Percentiles rank a stretch among this genome's conserved stretches.
These are phyloP conservation scores for Candida rishiriensis DNA, from an alignment of 805 yeast genomes.

Conservation along the genomic window DNA sequence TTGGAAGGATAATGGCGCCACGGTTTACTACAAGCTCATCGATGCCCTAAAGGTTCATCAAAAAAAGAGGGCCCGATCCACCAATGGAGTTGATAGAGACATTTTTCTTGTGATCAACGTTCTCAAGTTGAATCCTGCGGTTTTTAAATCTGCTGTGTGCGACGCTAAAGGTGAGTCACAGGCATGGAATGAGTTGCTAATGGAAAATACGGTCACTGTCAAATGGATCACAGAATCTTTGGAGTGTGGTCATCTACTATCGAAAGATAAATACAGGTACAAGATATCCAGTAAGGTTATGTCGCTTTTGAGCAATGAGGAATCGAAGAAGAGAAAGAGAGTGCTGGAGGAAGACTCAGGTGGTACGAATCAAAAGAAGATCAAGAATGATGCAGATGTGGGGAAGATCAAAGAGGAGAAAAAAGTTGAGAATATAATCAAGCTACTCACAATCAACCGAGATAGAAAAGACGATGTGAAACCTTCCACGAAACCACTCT, in stretches of 20 bases:
- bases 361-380: too few relatives aligned
- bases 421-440: neutral
- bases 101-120: conserved; percentile 8
- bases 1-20: conserved; percentile 27
- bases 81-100: neutral
- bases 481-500: neutral
- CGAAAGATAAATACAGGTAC: conserved; percentile 7
- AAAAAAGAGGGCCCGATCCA: too few relatives aligned
- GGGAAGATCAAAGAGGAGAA: neutral
- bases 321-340: conserved; percentile 7
- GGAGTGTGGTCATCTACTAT: conserved; percentile 1
- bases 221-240: conserved; percentile 16
- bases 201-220: neutral
- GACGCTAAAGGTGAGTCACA: too few relatives aligned
- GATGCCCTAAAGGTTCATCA: neutral
- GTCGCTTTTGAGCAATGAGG: neutral
- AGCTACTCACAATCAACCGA: neutral
- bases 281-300: neutral
- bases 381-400: neutral
- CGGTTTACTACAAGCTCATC: conserved; percentile 6
- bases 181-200: too few relatives aligned
- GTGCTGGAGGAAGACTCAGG: too few relatives aligned
- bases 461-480: neutral
- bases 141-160: neutral
- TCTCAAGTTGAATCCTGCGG: neutral